Conservation (phyloP, 345 rosid genomes). For the Anacardium occidentale region DNA sequence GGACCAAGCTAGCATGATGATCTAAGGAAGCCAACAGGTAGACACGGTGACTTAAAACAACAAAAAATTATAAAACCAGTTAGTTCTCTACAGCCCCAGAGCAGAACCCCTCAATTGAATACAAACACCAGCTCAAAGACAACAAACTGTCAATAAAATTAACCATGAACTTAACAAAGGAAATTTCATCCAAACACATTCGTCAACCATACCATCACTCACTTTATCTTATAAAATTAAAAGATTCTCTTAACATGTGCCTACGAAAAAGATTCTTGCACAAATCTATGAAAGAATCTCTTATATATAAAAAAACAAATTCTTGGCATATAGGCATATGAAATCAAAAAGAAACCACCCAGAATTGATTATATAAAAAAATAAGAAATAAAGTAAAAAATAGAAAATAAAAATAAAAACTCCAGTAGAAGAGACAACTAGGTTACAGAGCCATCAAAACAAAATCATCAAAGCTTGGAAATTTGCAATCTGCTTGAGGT, state of each 20-base stretch:
- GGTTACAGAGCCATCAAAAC: too few species aligned
- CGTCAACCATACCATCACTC: too few species aligned
- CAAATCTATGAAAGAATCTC: neutral
- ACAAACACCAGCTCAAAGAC: neutral
- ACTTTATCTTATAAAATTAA: too few species aligned
- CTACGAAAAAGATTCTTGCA: neutral
- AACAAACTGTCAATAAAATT: neutral
- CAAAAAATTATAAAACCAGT: neutral
- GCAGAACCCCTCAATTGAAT: neutral
- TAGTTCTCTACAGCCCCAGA: neutral
- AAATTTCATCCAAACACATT: too few species aligned
- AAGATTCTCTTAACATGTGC: neutral
- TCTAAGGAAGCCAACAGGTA: neutral
- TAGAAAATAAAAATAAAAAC: too few species aligned
- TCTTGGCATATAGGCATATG: neutral
- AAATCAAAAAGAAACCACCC: neutral
- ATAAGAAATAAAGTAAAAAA: neutral
- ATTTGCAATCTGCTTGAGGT: neutral
- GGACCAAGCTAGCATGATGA: neutral
- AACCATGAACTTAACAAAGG: neutral
- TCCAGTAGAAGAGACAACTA: too few species aligned
- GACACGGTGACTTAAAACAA: neutral
- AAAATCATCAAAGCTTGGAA: too few species aligned
- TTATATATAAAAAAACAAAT: too few species aligned
- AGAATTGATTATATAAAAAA: neutral